phyloP scores from a whole-genome alignment of 768 basidiomycete genomes.

The Polyporus arcularius region DNA sequence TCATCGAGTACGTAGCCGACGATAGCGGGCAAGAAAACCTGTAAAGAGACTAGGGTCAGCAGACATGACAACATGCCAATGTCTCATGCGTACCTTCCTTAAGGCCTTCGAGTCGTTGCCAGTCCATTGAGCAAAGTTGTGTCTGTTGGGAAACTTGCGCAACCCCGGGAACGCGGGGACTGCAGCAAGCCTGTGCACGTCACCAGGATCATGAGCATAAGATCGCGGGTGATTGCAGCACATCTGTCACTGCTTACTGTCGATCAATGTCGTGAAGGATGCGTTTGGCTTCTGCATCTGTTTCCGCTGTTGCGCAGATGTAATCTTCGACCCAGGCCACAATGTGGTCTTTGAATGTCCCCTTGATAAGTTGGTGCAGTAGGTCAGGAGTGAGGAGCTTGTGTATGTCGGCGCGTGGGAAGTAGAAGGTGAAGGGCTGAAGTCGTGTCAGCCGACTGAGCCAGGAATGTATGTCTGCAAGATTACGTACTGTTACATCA shows the following conservation, averaged over 20 bases:
- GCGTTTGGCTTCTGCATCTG: background rate
- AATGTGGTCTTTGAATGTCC: conserved; percentile 25
- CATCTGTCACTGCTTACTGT: background rate
- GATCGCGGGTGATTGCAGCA: too few species aligned
- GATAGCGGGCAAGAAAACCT: conserved; percentile 28
- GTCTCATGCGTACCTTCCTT: conserved; percentile 25
- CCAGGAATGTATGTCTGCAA: too few species aligned
- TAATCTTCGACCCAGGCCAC: conserved; percentile 17
- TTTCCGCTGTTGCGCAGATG: conserved; percentile 9
- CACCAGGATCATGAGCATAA: background rate
- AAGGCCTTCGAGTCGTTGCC: conserved; percentile 30
- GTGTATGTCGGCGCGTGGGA: conserved; percentile 25
- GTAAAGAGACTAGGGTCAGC: background rate
- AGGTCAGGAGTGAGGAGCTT: conserved; percentile 20
- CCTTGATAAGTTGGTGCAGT: conserved; percentile 26
- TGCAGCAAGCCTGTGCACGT: conserved; percentile 17
- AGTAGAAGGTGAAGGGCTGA: conserved; percentile 25
- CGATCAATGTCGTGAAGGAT: conserved; percentile 19
- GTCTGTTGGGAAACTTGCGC: conserved; percentile 24
- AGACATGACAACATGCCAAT: background rate
- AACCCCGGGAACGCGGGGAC: conserved; percentile 24
- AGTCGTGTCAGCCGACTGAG: too few species aligned
- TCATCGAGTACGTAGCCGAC: conserved; percentile 14
- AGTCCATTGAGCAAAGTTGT: conserved; percentile 30
- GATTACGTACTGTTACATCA: too few species aligned